Percentiles rank a stretch among this genome's conserved stretches.
Conservation (phyloP, 139 green algal genomes). For the Closterium sp. region DNA sequence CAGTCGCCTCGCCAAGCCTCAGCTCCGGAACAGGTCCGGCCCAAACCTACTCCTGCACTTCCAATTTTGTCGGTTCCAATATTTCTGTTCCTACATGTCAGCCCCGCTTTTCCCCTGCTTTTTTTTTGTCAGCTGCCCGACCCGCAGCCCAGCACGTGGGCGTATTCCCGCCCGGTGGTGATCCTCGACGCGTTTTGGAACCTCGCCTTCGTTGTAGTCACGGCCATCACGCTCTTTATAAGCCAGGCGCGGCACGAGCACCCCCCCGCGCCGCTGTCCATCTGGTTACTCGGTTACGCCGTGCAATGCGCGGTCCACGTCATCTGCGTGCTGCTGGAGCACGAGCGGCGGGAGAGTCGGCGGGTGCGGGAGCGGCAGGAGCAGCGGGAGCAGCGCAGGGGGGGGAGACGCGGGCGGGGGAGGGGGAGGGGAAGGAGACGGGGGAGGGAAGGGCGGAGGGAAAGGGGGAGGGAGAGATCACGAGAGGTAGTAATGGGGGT, state of each 20-base stretch:
- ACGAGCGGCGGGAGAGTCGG: not conserved
- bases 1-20: not conserved
- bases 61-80: too few species aligned
- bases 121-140: not conserved
- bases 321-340: constrained; percentile 34
- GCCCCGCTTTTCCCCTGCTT: not conserved
- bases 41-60: not conserved
- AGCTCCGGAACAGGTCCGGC: not conserved
- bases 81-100: too few species aligned
- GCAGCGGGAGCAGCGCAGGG: not conserved
- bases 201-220: constrained; percentile 36
- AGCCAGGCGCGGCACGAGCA: constrained; percentile 9
- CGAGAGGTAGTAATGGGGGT: not conserved
- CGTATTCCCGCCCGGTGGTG: constrained; percentile 38
- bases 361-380: not conserved
- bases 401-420: not conserved
- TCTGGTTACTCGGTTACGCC: constrained; percentile 41
- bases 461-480: not conserved
- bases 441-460: not conserved
- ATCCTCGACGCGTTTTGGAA: constrained; percentile 50
- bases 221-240: constrained; percentile 22
- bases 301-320: constrained; percentile 41
- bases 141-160: constrained; percentile 8
- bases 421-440: not conserved
- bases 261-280: constrained; percentile 20